Evolutionary conservation across 768 basidiomycete species (phyloP), one percentile per base, ranked within the genome.

Genomic region (Lentinula sp.): DNA sequence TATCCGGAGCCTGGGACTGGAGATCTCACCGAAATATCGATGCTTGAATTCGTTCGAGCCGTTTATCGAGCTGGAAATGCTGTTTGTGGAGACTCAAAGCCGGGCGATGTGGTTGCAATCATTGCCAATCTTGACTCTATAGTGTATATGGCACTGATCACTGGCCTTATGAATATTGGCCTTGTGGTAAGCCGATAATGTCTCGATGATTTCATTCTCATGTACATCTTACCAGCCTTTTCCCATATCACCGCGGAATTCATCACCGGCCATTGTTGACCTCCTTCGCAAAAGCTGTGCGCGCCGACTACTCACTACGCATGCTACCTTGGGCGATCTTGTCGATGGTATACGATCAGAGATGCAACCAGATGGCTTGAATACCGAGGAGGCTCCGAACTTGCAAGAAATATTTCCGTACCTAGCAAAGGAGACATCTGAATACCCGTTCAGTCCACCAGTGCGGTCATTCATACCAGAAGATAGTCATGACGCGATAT

Each of bases 221-320:
- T 62, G 59, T 59, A 32, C 61, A 9, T 57, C 13, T 39, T 39
- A 8, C 13, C 21, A 78, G 78, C 76, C 77, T 15, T 76, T 74
- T 61, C 72, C 73, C 0, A 78, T 78, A 35, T 77, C 75, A 10
- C 74, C 75, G 28, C 71, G 76, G 9, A 75, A 75, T 55, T 72
- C 76, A 0, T 65, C 76, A 1, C 69, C 68, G 3, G 77, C 72
- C 0, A 67, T 76, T 42, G 63, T 73, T 45, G 66, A 74, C 34
- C 65, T 79, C 31, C 65, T 83, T 53, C 69, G 66, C 48, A 70
- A 76, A 57, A 71, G 75, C 1, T 69, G 70, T 18, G 80, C 75
- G 48, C 74, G 70, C 59, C 72, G 75, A 52, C 39, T 81, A 28
- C 67, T 82, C 7, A 66, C 73, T 0, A 76, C 78, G 0, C 64